Percentiles rank a stretch among this genome's conserved stretches.
Conservation (phyloP, 805 yeast genomes). For the Myxozyma geophila region DNA sequence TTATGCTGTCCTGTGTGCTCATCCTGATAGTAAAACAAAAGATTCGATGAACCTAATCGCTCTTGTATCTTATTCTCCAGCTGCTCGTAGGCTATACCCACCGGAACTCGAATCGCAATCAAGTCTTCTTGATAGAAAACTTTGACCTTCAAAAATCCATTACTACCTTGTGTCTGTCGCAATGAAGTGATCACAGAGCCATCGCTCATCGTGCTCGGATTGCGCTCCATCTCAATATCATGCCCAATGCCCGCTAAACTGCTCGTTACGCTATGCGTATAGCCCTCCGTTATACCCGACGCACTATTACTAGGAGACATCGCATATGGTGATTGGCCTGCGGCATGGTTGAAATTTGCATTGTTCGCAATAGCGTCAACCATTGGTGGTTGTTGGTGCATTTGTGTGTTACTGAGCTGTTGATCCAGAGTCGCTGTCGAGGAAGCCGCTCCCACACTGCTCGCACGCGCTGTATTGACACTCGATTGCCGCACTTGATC, state of each 20-base stretch:
- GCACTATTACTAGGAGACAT: constrained; percentile 15
- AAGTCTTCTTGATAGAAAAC: constrained; percentile 47
- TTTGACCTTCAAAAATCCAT: constrained; percentile 45
- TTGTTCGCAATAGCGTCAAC: constrained; percentile 1
- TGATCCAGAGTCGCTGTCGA: constrained; percentile 6
- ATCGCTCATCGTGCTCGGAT: constrained; percentile 7
- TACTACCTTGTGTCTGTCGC: not conserved
- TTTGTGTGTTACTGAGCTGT: not conserved
- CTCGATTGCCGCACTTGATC: not conserved
- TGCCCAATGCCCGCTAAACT: constrained; percentile 13
- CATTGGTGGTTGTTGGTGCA: constrained; percentile 11
- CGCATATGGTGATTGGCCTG: constrained; percentile 5
- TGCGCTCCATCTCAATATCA: constrained; percentile 25
- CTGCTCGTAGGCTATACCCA: constrained; percentile 41
- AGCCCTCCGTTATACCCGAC: constrained; percentile 3
- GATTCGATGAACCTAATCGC: constrained; percentile 42
- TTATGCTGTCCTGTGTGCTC: constrained; percentile 39
- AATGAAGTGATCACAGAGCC: constrained; percentile 15
- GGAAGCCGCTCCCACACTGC: not conserved
- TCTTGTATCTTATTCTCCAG: constrained; percentile 43
- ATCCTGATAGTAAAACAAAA: constrained; percentile 41
- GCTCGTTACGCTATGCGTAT: constrained; percentile 16
- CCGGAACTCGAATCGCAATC: constrained; percentile 48
- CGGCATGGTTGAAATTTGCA: not conserved
- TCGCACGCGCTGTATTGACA: not conserved